Evolutionary conservation across 768 basidiomycete species (phyloP).

Genomic region (Trichaptum fuscoviolaceum): DNA sequence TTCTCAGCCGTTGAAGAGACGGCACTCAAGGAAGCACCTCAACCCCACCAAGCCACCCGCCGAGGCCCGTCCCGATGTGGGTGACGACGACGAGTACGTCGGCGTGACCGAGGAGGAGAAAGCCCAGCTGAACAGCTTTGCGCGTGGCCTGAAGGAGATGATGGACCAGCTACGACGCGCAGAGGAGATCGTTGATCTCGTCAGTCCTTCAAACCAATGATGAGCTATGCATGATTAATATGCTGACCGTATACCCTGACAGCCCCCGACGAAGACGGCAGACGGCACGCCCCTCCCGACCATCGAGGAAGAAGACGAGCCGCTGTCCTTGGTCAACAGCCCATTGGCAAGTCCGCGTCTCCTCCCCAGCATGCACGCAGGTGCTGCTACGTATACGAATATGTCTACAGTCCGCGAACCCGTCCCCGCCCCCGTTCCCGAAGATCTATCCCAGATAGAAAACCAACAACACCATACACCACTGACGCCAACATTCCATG

Average conservation of each 20-base stretch:
- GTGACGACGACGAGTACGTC: background rate
- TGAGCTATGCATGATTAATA: background rate
- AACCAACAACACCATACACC: background rate
- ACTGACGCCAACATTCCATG: too few species aligned
- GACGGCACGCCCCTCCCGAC: background rate
- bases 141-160: background rate
- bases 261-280: background rate
- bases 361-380: background rate
- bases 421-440: too few species aligned
- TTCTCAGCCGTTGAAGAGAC: background rate
- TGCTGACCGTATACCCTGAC: background rate
- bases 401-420: too few species aligned
- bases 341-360: background rate
- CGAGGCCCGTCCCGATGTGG: background rate
- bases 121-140: background rate
- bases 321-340: background rate
- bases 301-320: background rate
- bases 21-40: background rate
- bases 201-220: background rate
- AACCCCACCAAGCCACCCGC: background rate
- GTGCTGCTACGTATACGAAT: background rate
- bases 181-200: background rate
- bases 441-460: background rate
- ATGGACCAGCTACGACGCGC: background rate
- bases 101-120: background rate